A percentile compares a stretch with the other conserved stretches of the same genome.
phyloP scores from a whole-genome alignment of 768 basidiomycete genomes.

The Trametes cingulata region DNA sequence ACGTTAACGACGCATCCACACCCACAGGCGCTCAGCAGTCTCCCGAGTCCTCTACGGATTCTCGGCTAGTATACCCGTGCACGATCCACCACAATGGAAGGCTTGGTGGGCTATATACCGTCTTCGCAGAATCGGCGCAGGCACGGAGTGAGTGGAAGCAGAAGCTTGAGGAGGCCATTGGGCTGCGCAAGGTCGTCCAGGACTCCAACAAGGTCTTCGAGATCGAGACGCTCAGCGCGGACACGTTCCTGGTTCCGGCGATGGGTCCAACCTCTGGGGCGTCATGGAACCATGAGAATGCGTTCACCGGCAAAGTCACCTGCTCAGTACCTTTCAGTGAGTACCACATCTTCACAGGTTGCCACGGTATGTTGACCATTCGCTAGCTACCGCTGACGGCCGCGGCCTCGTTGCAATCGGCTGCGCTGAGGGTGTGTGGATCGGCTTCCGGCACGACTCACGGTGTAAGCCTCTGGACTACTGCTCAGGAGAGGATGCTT shows the following conservation, averaged over 20 bases:
- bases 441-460: slow-evolving; percentile 88
- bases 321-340: slow-evolving; percentile 92
- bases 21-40: slow-evolving; percentile 32
- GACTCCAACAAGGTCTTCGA: slow-evolving; percentile 96
- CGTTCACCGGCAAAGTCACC: slow-evolving; percentile 83
- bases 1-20: slow-evolving; percentile 29
- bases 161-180: slow-evolving; percentile 87
- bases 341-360: slow-evolving; percentile 10
- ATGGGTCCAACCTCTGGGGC: slow-evolving; percentile 47
- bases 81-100: slow-evolving; percentile 89
- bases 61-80: slow-evolving; percentile 82
- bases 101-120: slow-evolving; percentile 79
- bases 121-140: slow-evolving; percentile 82
- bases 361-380: not conserved
- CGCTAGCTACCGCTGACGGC: slow-evolving; percentile 76
- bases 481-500: not conserved
- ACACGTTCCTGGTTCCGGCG: slow-evolving; percentile 83
- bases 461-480: slow-evolving; percentile 53
- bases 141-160: slow-evolving; percentile 85
- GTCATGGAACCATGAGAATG: slow-evolving; percentile 67
- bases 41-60: slow-evolving; percentile 53
- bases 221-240: slow-evolving; percentile 83
- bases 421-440: slow-evolving; percentile 95
- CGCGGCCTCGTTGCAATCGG: slow-evolving; percentile 89
- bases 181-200: slow-evolving; percentile 80